Base-by-base conservation (phyloP, 805 yeast species). In the Scheffersomyces ergatensis region DNA sequence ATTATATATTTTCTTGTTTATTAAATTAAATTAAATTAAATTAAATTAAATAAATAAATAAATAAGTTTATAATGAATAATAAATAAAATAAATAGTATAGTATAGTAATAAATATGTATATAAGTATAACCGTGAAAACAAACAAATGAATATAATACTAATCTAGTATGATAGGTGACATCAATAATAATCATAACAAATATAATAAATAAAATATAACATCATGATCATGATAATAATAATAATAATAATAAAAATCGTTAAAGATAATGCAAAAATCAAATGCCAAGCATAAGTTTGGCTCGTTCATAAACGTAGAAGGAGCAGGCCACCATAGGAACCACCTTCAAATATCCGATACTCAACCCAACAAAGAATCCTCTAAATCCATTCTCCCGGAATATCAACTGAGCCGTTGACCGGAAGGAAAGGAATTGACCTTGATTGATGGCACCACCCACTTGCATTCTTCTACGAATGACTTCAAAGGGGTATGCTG, bases 311-410 rank as follows among this genome's bases (percentile, higher is more conserved):
- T 93, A 93, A 27, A 92, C 97, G 58, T 80, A 90, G 62, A 92
- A 92, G 13, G 97, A 84, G 62, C 97, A 90, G 27, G 98, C 96
- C 55, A 83, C 92, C 99, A 93, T 93, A 7, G 99, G 99, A 15
- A 87, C 80, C 26, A 93, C 96, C 63, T 93, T 93, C 52, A 93
- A 77, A 62, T 89, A 93, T 0, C 99, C 99, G 51, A 93, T 92
- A 50, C 93, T 83, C 54, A 93, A 76, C 2, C 99, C 99, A 12
- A 93, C 95, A 58, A 85, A 93, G 61, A 86, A 90, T 13, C 99
- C 98, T 52, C 80, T 73, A 47, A 85, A 50, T 0, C 99, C 99
- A 29, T 81, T 72, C 57, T 87, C 96, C 33, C 63, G 65, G 54
- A 74, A 84, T 5, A 93, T 84, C 39, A 77, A 60, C 40, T 54